phyloP scores from a whole-genome alignment of 306 rosid species.

The Argentina anserina region DNA sequence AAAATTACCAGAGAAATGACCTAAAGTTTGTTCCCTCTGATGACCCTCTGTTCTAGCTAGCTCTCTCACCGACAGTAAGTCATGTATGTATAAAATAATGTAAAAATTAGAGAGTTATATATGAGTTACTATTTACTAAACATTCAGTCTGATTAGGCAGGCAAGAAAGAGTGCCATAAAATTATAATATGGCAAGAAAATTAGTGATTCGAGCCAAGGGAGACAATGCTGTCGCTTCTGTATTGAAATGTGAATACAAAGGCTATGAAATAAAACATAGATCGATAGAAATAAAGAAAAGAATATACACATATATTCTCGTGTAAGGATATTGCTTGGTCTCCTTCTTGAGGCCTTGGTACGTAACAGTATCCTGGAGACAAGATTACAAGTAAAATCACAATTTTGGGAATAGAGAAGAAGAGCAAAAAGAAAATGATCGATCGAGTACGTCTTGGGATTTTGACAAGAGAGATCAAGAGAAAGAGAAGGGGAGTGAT shows the following conservation, averaged over 20 bases:
- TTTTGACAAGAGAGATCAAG: constrained; percentile 20
- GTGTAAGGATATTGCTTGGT: constrained; percentile 47
- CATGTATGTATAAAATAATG: constrained; percentile 8
- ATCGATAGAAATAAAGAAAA: not conserved
- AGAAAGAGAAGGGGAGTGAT: not conserved
- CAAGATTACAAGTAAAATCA: not conserved
- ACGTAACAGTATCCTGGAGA: constrained; percentile 24
- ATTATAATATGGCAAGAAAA: not conserved
- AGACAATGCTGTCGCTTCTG: constrained; percentile 78
- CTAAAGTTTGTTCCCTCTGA: not conserved
- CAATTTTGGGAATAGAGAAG: constrained; percentile 24
- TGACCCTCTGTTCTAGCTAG: no score
- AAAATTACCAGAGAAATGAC: not conserved
- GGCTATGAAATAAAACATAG: constrained; percentile 2
- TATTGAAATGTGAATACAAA: constrained; percentile 64
- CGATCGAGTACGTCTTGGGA: constrained; percentile 28
- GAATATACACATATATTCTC: constrained; percentile 28
- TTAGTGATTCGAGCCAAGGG: constrained; percentile 53
- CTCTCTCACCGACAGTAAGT: not conserved
- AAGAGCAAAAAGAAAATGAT: constrained; percentile 17
- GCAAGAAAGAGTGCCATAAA: constrained; percentile 5
- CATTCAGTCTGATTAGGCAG: no score
- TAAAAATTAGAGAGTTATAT: no score
- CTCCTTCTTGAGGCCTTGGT: constrained; percentile 48
- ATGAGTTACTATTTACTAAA: no score